A percentile compares a stretch with the other conserved stretches of the same genome.
Conservation (phyloP, 768 basidiomycete genomes). For the Postia placenta region DNA sequence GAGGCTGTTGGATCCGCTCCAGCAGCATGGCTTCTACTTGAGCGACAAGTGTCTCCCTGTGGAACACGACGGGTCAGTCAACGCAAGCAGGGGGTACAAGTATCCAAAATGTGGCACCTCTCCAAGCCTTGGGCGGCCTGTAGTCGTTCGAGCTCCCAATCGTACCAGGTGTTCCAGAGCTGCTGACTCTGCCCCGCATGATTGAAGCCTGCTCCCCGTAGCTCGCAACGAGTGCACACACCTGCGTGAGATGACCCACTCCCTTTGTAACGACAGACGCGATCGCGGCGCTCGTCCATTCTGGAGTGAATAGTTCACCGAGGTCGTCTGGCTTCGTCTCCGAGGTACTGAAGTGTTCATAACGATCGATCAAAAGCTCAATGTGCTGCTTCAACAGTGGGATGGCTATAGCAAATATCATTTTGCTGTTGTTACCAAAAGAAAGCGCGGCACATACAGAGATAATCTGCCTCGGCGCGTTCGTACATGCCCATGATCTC, state of each 20-base stretch:
- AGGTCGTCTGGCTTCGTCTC: slow-evolving; percentile 42
- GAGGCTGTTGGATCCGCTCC: slow-evolving; percentile 68
- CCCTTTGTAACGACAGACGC: slow-evolving; percentile 50
- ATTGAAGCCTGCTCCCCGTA: neutral
- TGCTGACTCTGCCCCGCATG: slow-evolving; percentile 47
- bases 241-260: slow-evolving; percentile 58
- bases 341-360: slow-evolving; percentile 28
- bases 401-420: slow-evolving; percentile 47
- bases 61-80: neutral
- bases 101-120: slow-evolving; percentile 28
- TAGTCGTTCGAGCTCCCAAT: slow-evolving; percentile 70
- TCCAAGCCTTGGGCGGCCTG: slow-evolving; percentile 41
- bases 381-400: slow-evolving; percentile 65
- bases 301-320: slow-evolving; percentile 52
- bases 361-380: slow-evolving; percentile 45
- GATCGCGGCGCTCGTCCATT: slow-evolving; percentile 57
- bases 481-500: slow-evolving; percentile 57
- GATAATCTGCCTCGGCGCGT: slow-evolving; percentile 68
- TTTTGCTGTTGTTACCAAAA: neutral
- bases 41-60: slow-evolving; percentile 39
- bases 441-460: slow-evolving; percentile 60
- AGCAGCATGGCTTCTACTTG: slow-evolving; percentile 55
- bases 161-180: slow-evolving; percentile 66
- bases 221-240: slow-evolving; percentile 18
- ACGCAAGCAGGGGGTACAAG: neutral